Evolutionary conservation across 1,139 yeast species (phyloP).

Genomic region (Hansenula sp.): DNA sequence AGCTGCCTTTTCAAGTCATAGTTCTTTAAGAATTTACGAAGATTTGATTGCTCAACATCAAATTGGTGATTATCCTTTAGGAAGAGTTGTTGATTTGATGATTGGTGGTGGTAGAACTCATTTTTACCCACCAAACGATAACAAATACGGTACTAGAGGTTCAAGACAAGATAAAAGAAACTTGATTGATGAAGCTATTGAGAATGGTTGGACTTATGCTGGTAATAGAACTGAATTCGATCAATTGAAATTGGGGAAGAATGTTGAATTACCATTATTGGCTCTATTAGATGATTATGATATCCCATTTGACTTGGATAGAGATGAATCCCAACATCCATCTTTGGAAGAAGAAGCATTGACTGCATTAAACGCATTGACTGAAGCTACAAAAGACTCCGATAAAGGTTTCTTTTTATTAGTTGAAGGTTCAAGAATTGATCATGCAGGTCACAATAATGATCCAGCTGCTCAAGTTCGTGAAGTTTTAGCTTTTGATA

Average conservation of each 20-base stretch:
- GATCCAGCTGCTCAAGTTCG: constrained; percentile 86
- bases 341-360: constrained; percentile 69
- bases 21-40: constrained; percentile 65
- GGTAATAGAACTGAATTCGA: constrained; percentile 56
- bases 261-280: constrained; percentile 64
- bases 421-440: constrained; percentile 86
- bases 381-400: constrained; percentile 57
- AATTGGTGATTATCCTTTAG: constrained; percentile 72
- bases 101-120: constrained; percentile 89
- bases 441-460: constrained; percentile 87
- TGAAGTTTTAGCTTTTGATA: constrained; percentile 74
- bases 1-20: constrained; percentile 81
- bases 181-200: constrained; percentile 54
- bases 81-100: constrained; percentile 73
- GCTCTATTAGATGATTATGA: constrained; percentile 68
- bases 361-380: constrained; percentile 63
- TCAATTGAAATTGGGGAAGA: constrained; percentile 45
- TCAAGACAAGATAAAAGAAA: constrained; percentile 65
- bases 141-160: constrained; percentile 41
- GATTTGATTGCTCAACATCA: constrained; percentile 84
- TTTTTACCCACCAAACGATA: constrained; percentile 44
- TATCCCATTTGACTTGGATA: constrained; percentile 78
- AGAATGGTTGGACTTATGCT: constrained; percentile 63
- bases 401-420: constrained; percentile 78
- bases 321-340: constrained; percentile 55